These are phyloP conservation scores for Neospora caninum DNA, from an alignment of 169 alveolate genomes.

Conservation along the genomic window DNA sequence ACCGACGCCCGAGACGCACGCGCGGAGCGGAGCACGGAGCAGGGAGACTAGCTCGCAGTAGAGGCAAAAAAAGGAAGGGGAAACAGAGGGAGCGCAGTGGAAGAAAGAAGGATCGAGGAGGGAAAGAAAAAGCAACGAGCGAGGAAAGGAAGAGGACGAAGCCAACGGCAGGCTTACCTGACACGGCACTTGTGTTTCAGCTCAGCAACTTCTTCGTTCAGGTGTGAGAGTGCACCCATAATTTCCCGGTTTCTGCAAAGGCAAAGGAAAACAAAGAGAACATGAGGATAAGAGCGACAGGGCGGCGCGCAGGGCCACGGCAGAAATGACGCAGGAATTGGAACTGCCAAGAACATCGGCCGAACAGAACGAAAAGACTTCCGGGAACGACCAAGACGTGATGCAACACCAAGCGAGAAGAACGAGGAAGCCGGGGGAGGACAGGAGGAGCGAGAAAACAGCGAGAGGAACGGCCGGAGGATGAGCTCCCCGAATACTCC, in stretches of 20 bases:
- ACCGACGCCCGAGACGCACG: too few species aligned
- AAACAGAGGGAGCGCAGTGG: neutral
- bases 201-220: constrained; percentile 21
- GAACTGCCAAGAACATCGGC: too few species aligned
- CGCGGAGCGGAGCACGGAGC: too few species aligned
- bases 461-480: neutral
- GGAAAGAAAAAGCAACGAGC: neutral
- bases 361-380: too few species aligned
- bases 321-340: neutral
- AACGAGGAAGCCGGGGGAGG: neutral
- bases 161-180: neutral
- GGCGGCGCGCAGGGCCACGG: neutral
- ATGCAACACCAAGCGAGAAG: neutral
- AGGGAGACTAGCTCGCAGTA: neutral
- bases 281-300: too few species aligned
- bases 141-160: neutral
- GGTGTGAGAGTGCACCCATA: neutral
- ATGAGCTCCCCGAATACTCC: too few species aligned
- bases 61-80: too few species aligned
- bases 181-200: constrained; percentile 1
- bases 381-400: too few species aligned
- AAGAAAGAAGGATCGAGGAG: neutral
- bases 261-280: neutral
- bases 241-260: constrained; percentile 19
- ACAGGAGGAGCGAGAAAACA: neutral